Base-by-base conservation (phyloP, 257 asterid species). In the Solanum ahanhuiri region DNA sequence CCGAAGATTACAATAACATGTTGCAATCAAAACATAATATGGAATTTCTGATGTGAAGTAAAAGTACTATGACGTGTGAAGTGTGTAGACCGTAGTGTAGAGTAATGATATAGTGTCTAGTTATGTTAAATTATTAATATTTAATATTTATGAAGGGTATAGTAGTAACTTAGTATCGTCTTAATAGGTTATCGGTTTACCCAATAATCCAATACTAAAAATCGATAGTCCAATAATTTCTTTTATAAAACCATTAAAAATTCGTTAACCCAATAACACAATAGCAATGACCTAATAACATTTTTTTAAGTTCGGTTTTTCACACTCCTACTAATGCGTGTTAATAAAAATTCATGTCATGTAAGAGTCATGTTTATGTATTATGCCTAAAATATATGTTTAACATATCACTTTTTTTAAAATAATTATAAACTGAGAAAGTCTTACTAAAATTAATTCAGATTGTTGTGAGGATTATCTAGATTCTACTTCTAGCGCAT, bases 161-260 rank as follows among this genome's bases (percentile, higher is more conserved):
- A 0, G 0, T 51, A 51, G 0, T 51, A 51, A 2, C 60, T 15
- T 51, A 51, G n/a, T 51, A 17, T 51, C n/a, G 9, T 51, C 0
- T 51, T 51, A 51, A 51, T 51, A 0, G 0, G 22, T 15, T 15
- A 15, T 51, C 3, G 9, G 3, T 51, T 51, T 51, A 51, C 0
- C n/a, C 8, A 51, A 51, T 51, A 48, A 14, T 0, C 20, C 7
- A 51, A 51, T 51, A 51, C 22, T 51, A 51, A 51, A 51, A 15
- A 0, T 0, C 58, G 0, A 15, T 51, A 51, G 2, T 0, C 3
- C 9, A 15, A 51, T 51, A 51, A 15, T 51, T 51, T 51, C 3
- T 15, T 51, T 15, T 51, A 51, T 51, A 51, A 51, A 51, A 51
- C 0, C 0, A 51, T 1, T 51, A 51, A 51, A 51, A 51, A 0